Evolutionary conservation across 306 rosid genomes (phyloP).

Genomic region (Abrus precatorius): DNA sequence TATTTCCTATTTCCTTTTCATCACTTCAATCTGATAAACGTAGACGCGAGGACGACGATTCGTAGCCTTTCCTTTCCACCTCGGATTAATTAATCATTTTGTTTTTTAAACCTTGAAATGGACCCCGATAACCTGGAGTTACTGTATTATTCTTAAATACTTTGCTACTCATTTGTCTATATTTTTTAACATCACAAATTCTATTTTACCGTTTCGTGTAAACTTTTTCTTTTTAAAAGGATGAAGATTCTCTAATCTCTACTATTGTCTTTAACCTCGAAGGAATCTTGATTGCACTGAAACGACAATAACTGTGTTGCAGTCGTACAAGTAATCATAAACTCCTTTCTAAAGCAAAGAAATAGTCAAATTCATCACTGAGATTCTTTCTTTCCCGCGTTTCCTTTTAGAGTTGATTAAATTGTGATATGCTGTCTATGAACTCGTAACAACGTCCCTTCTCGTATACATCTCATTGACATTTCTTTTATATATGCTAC

Average conservation of each 20-base stretch:
- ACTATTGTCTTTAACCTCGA: neutral
- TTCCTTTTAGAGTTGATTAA: neutral
- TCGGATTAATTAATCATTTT: constrained; percentile 20
- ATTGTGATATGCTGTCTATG: neutral
- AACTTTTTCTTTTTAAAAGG: neutral
- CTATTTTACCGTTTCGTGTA: neutral
- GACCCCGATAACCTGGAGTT: neutral
- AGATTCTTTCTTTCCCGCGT: neutral
- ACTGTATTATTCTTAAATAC: neutral
- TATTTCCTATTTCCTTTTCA: neutral
- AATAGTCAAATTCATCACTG: constrained; percentile 41
- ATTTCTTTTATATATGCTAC: neutral
- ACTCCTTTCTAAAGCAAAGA: constrained; percentile 22
- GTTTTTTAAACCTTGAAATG: constrained; percentile 37
- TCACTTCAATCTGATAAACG: neutral
- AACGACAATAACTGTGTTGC: constrained; percentile 33
- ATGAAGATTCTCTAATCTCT: neutral
- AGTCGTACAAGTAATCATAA: constrained; percentile 38
- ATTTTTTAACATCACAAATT: neutral
- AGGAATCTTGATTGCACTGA: constrained; percentile 37
- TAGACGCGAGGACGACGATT: neutral
- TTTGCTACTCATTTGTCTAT: neutral
- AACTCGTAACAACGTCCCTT: neutral
- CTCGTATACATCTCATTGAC: neutral
- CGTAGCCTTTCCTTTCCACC: neutral